Conservation (phyloP, 768 basidiomycete genomes). For the Boletus reticulatus region DNA sequence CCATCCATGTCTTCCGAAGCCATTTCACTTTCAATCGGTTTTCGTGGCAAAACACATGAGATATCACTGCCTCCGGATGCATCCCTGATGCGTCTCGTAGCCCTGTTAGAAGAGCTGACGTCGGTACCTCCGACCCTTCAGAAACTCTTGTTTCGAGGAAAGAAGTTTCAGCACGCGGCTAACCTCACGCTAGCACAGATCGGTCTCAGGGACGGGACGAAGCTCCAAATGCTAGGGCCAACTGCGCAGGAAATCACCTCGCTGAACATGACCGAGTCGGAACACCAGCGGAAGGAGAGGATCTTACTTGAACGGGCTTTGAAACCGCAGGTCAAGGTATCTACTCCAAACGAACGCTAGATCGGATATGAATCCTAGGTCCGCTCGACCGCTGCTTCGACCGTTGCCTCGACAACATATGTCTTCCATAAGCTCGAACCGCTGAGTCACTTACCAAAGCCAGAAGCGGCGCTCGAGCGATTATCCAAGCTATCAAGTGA, state of each 20-base stretch:
- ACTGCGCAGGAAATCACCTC: constrained; percentile 56
- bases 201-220: constrained; percentile 64
- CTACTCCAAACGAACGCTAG: neutral
- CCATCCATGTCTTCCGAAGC: constrained; percentile 9
- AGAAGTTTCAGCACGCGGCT: constrained; percentile 37
- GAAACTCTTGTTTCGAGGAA: constrained; percentile 74
- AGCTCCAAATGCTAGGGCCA: constrained; percentile 69
- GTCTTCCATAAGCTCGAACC: constrained; percentile 66
- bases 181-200: constrained; percentile 38
- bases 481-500: constrained; percentile 64
- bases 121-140: constrained; percentile 62
- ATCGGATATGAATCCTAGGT: constrained; percentile 36
- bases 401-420: constrained; percentile 42
- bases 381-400: constrained; percentile 51
- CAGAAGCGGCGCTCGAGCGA: constrained; percentile 51
- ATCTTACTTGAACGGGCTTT: constrained; percentile 59
- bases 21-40: constrained; percentile 33
- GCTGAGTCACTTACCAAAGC: constrained; percentile 62
- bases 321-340: constrained; percentile 58
- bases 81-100: constrained; percentile 51
- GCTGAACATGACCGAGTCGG: constrained; percentile 54
- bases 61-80: constrained; percentile 49
- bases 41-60: constrained; percentile 47
- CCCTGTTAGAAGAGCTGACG: constrained; percentile 59
- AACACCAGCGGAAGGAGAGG: constrained; percentile 53